phyloP scores from a whole-genome alignment of 129 eudicot species.

The Apium graveolens region DNA sequence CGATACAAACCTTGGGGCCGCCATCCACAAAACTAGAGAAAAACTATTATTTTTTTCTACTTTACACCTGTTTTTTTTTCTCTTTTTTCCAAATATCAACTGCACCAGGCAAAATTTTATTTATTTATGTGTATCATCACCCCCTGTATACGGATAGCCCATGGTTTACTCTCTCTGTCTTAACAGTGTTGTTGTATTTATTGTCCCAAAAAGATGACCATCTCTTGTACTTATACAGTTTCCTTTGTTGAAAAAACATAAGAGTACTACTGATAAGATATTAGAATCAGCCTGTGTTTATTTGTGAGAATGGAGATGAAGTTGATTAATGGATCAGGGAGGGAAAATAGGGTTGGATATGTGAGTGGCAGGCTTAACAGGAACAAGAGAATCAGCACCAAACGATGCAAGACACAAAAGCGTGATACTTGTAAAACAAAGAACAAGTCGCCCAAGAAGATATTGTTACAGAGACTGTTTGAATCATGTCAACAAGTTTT shows the following conservation, averaged over 20 bases:
- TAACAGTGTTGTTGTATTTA: neutral
- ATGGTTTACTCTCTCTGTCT: neutral
- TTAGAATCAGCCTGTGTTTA: no score
- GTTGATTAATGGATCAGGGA: neutral
- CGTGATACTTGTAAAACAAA: neutral
- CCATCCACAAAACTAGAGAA: neutral
- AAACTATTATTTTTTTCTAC: neutral
- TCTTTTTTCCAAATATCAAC: neutral
- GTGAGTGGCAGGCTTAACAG: neutral
- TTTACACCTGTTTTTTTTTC: neutral
- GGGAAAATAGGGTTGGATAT: neutral
- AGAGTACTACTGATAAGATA: no score
- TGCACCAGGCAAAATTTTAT: neutral
- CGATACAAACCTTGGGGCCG: neutral
- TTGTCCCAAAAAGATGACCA: neutral
- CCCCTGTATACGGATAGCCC: neutral
- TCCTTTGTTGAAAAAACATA: neutral
- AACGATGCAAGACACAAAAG: neutral
- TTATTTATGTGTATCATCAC: neutral
- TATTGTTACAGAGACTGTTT: conserved; percentile 28
- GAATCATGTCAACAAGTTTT: conserved; percentile 25
- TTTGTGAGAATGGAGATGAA: neutral
- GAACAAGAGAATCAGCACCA: neutral
- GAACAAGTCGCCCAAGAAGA: neutral
- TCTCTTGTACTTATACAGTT: neutral